Evolutionary conservation across 352 stramenopile genomes (phyloP), one percentile per base, ranked within the genome.

Genomic region (Phytophthora colocasiae): DNA sequence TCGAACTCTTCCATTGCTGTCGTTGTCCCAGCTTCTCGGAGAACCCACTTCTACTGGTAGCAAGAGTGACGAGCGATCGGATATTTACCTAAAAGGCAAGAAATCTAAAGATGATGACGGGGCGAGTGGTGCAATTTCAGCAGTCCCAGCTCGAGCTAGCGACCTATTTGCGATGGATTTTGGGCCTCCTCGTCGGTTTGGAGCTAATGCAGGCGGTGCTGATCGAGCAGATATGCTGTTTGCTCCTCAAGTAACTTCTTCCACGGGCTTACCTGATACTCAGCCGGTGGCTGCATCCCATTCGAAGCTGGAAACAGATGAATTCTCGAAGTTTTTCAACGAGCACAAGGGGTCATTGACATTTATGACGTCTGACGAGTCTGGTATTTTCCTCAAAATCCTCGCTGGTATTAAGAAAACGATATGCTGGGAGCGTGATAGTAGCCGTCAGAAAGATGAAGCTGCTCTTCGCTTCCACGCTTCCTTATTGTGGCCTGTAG

Each of bases 81-180:
- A 74, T 26, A 51, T 78, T 8, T 87, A 86, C 46, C 36, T 73
- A 22, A 78, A 29, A 66, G 78, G 76, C 24, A 91, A 80, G 36
- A 17, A 10, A 34, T 64, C 17, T 14, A 69, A 63, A 14, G 19
- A 14, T 4, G 51, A 31, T 41, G 41, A 36, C 6, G 50, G 10
- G 14, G 43, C 22, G 34, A 65, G 29, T 31, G 55, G 17, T 38
- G 52, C 41, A 57, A 40, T 51, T 1, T 22, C 57, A 2, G n/a
- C 63, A 14, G 54, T 72, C 5, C 73, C 75, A 38, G 85, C 82
- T 55, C 76, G 83, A 51, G 83, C 83, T 36, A 92, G 83, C 39
- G 85, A 94, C 59, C 65, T 92, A 41, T 92, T 94, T 62, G 69
- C 81, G 24, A 90, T 85, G 66, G 79, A 92, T 51, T 87, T 81